phyloP scores from a whole-genome alignment of 2,329 filamentous ascomycete species.

The Myotisia sp. region DNA sequence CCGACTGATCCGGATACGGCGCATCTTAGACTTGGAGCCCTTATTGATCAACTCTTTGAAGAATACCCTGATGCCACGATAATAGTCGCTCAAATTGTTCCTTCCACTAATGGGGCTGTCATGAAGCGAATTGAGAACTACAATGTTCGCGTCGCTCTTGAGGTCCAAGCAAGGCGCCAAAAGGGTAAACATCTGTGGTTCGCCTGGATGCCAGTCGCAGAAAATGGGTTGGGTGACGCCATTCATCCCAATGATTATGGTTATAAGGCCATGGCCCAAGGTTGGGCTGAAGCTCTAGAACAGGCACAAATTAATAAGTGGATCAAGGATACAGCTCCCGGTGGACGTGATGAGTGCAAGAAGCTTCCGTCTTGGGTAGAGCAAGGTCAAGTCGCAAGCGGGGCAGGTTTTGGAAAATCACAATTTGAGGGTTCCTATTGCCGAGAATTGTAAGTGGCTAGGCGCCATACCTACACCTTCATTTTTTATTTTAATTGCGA shows the following conservation, averaged over 20 bases:
- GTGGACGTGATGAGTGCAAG: slow-evolving; percentile 33
- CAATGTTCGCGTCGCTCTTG: not conserved
- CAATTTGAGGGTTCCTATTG: not conserved
- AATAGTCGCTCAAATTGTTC: slow-evolving; percentile 19
- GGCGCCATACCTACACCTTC: not conserved
- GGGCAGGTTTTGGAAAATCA: slow-evolving; percentile 1
- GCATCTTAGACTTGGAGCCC: slow-evolving; percentile 17
- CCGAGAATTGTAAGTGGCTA: not conserved
- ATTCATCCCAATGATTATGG: slow-evolving; percentile 19
- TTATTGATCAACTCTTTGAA: slow-evolving; percentile 21
- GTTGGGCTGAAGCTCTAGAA: slow-evolving; percentile 14
- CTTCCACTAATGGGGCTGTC: not conserved
- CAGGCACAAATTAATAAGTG: slow-evolving; percentile 6
- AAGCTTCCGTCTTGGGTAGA: not conserved
- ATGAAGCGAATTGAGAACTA: slow-evolving; percentile 4
- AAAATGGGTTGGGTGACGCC: slow-evolving; percentile 16
- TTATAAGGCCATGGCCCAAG: slow-evolving; percentile 19
- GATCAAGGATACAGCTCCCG: slow-evolving; percentile 9
- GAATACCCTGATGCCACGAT: slow-evolving; percentile 19
- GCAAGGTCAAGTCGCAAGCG: slow-evolving; percentile 2
- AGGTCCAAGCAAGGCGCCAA: not conserved
- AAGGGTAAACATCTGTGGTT: slow-evolving; percentile 14
- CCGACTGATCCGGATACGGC: slow-evolving; percentile 15
- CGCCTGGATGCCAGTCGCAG: not conserved
- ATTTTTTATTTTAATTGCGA: not conserved